These are phyloP conservation scores for Sonneratia caseolaris DNA, from an alignment of 345 rosid genomes.

Conservation along the genomic window DNA sequence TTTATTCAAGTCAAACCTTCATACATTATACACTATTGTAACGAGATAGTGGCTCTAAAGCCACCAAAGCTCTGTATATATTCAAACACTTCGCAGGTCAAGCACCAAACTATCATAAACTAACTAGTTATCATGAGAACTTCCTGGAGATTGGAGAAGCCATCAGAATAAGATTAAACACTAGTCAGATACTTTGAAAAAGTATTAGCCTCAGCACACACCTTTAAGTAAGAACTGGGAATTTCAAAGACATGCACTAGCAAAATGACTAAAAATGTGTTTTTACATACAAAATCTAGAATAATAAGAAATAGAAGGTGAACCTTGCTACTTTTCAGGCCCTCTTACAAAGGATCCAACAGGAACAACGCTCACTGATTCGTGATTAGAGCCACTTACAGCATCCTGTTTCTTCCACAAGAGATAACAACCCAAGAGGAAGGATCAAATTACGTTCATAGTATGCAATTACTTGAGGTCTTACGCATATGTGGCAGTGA, in stretches of 20 bases:
- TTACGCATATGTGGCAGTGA: background rate
- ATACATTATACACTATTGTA: background rate
- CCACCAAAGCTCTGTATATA: background rate
- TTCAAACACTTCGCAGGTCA: background rate
- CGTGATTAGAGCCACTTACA: constrained; percentile 39
- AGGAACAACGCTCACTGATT: constrained; percentile 43
- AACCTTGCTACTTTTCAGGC: constrained; percentile 52
- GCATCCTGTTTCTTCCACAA: constrained; percentile 29
- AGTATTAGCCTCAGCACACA: background rate
- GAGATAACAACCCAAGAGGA: background rate
- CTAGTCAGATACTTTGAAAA: background rate
- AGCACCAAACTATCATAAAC: background rate
- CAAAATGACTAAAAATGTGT: background rate
- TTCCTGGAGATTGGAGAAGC: background rate
- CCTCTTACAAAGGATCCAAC: constrained; percentile 51
- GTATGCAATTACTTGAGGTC: constrained; percentile 4
- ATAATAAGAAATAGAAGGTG: constrained; percentile 1
- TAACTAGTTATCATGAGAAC: background rate
- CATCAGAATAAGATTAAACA: background rate
- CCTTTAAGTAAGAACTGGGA: background rate
- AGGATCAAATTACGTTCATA: background rate
- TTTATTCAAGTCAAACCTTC: background rate
- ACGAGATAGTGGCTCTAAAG: background rate
- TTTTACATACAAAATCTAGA: background rate
- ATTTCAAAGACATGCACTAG: background rate